Conservation (phyloP, 257 asterid genomes). For the Solanum bulbocastanum region DNA sequence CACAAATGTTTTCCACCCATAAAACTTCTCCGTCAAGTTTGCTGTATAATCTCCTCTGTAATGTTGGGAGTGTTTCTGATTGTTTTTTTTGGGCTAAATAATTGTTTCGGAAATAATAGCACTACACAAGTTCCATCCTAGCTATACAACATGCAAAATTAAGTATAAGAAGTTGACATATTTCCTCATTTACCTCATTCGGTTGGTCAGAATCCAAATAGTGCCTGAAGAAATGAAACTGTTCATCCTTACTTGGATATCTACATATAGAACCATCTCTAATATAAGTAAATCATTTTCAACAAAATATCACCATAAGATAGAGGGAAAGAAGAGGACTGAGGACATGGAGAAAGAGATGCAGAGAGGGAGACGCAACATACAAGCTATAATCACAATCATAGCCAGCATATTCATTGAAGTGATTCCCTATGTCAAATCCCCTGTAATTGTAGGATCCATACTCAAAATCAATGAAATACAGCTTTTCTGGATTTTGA, state of each 20-base stretch:
- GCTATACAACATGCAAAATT: background rate
- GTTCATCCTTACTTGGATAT: slow-evolving; percentile 72
- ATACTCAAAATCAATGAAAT: slow-evolving; percentile 95
- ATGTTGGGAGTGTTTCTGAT: background rate
- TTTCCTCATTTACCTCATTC: slow-evolving; percentile 38
- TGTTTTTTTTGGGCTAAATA: background rate
- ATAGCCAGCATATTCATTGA: slow-evolving; percentile 97
- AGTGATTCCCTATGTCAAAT: slow-evolving; percentile 97
- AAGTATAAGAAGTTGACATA: background rate
- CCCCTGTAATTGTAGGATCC: slow-evolving; percentile 93
- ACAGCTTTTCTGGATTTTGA: slow-evolving; percentile 59
- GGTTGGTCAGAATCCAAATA: slow-evolving; percentile 56
- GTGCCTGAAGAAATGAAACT: slow-evolving; percentile 74
- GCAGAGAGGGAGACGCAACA: slow-evolving; percentile 16
- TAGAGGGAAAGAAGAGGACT: background rate
- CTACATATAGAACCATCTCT: slow-evolving; percentile 25
- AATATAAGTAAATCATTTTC: background rate
- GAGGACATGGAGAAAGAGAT: background rate
- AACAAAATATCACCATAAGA: slow-evolving; percentile 2
- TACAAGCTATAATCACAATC: slow-evolving; percentile 89
- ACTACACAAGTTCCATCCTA: background rate
- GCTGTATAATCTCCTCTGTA: background rate
- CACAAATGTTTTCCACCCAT: background rate
- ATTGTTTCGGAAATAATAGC: background rate
- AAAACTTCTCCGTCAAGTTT: background rate